Evolutionary conservation across 805 yeast genomes (phyloP).

Genomic region (Aciculoconidium aculeatum): DNA sequence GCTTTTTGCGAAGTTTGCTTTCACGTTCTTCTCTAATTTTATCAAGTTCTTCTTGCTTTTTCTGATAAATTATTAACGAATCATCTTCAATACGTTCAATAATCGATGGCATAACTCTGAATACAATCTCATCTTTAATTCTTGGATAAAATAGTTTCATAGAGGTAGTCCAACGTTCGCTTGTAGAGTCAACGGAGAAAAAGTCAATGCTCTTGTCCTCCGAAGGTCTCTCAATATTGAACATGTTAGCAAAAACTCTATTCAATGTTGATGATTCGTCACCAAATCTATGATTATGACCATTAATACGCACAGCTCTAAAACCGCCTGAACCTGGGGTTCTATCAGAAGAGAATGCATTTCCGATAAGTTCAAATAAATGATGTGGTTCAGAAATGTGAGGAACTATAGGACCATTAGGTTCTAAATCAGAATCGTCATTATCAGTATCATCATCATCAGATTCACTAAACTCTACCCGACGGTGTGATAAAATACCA

Average conservation of each 20-base stretch:
- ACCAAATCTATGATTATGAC: slow-evolving; percentile 5
- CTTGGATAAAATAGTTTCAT: slow-evolving; percentile 41
- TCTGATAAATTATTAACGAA: slow-evolving; percentile 35
- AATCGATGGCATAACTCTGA: slow-evolving; percentile 26
- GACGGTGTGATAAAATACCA: too few relatives aligned
- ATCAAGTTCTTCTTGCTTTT: slow-evolving; percentile 25
- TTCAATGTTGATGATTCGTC: slow-evolving; percentile 3
- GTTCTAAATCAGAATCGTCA: slow-evolving; percentile 2
- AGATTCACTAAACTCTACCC: too few relatives aligned
- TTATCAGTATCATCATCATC: slow-evolving; percentile 2
- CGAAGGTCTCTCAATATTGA: too few relatives aligned
- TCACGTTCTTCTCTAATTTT: slow-evolving; percentile 20
- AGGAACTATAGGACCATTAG: too few relatives aligned
- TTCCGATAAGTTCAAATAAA: slow-evolving; percentile 5
- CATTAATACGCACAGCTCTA: slow-evolving; percentile 17
- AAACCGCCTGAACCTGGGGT: too few relatives aligned
- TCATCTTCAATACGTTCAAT: slow-evolving; percentile 44
- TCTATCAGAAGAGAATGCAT: slow-evolving; percentile 10
- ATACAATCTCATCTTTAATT: slow-evolving; percentile 18
- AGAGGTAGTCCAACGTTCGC: slow-evolving; percentile 65
- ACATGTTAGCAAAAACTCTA: slow-evolving; percentile 7
- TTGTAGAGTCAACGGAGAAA: slow-evolving; percentile 42
- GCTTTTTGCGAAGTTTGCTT: slow-evolving; percentile 22
- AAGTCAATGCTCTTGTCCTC: slow-evolving; percentile 7
- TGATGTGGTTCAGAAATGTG: too few relatives aligned